Base-by-base conservation (phyloP, 2,329 filamentous ascomycete genomes). In the Immersiporthe knoxdaviesiana region DNA sequence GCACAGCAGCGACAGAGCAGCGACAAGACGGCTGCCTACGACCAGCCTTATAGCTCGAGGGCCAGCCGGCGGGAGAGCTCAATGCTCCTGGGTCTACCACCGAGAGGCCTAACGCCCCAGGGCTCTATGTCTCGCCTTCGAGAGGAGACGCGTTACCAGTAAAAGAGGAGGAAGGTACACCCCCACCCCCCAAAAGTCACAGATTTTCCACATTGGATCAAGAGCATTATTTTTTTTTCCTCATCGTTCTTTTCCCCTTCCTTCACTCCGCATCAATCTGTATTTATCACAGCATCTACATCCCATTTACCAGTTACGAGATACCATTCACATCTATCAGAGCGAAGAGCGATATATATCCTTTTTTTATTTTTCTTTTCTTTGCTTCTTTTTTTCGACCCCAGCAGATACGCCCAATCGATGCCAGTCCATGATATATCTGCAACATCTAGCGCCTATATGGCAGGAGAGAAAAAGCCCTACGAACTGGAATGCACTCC, bases 11-110 rank as follows among this genome's bases (percentile, higher is more conserved):
- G 76, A 7, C 62, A 67, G 32, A 66, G 71, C 10, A 75, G 72
- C n/a, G 79, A 80, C 52, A 71, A 70, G 67, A 66, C 73, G 59
- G 69, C 71, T 12, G 68, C 68, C 12, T 80, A 81, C 63, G 78
- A 82, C 50, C 80, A 80, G 65, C 75, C 76, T 11, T 80, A 80
- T 35, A 72, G 73, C 41, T 74, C 74, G 71, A 85, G 81, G 73
- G 75, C 76, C 54, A 86, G 83, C 75, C 82, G 87, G 63, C 84
- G 88, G 63, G 88, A 91, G 77, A 91, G 89, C 74, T 81, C 83
- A 60, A 87, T 90, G 77, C 87, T 89, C 70, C 83, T 84, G 75
- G 81, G 84, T 69, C 80, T 80, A 27, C 80, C 84, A 72, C 76
- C 79, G 64, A 78, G 82, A 74, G 81, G 82, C 35, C 77, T 87